A percentile compares a stretch with the other conserved stretches of the same genome.
These are phyloP conservation scores for Musa beccarii DNA, from an alignment of 176 grass and related monocot genomes.

Conservation along the genomic window DNA sequence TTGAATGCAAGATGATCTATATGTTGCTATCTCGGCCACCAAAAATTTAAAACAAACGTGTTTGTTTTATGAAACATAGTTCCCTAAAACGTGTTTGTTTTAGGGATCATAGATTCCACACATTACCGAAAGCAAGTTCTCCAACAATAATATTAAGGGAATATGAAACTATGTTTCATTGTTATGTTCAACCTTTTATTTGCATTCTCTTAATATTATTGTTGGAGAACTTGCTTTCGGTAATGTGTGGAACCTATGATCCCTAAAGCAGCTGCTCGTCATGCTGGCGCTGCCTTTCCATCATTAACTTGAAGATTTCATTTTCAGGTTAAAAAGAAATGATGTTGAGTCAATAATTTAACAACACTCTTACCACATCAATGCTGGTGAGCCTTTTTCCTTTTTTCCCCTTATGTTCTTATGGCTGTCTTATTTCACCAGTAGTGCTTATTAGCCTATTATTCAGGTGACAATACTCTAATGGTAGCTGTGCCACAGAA, in stretches of 20 bases:
- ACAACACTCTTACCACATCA: background rate
- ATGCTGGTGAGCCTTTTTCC: background rate
- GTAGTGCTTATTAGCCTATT: background rate
- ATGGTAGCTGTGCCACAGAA: background rate
- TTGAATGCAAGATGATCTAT: background rate
- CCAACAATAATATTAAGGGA: no score
- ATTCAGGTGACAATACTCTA: background rate
- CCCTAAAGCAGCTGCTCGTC: background rate
- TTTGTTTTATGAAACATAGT: no score
- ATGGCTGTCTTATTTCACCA: background rate
- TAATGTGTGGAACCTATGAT: background rate
- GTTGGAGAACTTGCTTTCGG: background rate
- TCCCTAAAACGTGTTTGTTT: no score
- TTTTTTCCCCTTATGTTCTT: background rate
- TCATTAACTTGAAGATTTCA: background rate
- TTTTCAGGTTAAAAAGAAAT: background rate
- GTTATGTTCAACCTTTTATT: background rate
- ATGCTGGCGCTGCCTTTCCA: background rate
- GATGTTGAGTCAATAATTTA: background rate
- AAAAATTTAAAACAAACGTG: no score
- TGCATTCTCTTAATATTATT: background rate
- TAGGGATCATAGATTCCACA: no score
- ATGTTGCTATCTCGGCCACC: background rate
- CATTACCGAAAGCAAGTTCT: no score
- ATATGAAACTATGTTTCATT: no score